Conservation (phyloP, 305 asterid genomes). For the Ilex paraguariensis region DNA sequence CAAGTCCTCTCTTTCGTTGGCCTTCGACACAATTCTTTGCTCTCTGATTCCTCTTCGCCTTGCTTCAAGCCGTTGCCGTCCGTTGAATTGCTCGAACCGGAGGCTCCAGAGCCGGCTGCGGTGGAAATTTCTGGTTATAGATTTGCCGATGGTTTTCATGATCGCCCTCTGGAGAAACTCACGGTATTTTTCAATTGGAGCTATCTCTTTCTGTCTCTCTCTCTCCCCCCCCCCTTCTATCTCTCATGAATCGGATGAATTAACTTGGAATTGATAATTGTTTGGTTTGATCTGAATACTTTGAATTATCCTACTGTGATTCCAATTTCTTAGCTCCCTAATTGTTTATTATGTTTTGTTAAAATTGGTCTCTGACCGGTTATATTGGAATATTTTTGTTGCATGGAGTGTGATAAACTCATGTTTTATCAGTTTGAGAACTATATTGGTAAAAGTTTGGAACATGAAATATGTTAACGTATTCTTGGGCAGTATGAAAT, state of each 20-base stretch:
- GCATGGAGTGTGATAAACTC: no score
- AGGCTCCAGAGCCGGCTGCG: conserved; percentile 43
- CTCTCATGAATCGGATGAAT: not conserved
- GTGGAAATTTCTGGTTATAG: conserved; percentile 24
- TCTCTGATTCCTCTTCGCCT: conserved; percentile 40
- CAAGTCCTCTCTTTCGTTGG: conserved; percentile 71
- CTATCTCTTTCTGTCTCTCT: not conserved
- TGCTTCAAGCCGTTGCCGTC: conserved; percentile 73
- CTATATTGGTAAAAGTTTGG: no score
- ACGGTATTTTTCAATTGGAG: conserved; percentile 31
- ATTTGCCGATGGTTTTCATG: conserved; percentile 11
- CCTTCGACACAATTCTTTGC: conserved; percentile 42
- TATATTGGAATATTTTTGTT: no score
- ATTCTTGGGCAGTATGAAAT: no score
- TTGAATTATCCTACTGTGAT: not conserved
- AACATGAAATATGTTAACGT: no score
- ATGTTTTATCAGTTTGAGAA: no score
- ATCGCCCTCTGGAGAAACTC: conserved; percentile 42
- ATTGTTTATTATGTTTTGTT: no score
- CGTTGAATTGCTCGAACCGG: conserved; percentile 54
- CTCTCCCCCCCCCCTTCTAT: not conserved
- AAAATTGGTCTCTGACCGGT: no score
- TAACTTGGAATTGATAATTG: not conserved
- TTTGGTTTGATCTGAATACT: not conserved
- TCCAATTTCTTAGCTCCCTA: no score